Percentiles rank a stretch among this genome's conserved stretches.
phyloP scores from a whole-genome alignment of 139 green algal species.

The Trebouxia sp. region DNA sequence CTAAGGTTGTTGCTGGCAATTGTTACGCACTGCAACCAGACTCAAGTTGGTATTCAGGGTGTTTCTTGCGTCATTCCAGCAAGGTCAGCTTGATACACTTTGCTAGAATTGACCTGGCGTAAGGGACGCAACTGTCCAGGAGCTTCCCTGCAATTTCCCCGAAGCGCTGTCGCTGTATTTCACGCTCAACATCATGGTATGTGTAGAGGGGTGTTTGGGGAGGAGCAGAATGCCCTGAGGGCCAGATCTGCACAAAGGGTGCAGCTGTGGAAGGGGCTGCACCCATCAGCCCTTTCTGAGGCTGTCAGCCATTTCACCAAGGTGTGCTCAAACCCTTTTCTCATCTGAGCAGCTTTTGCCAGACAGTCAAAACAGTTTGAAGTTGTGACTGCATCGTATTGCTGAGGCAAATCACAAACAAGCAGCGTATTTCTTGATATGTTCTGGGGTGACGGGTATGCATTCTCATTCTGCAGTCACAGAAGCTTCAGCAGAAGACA shows the following conservation, averaged over 20 bases:
- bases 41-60: no score
- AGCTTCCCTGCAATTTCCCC: no score
- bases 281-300: slow-evolving; percentile 15
- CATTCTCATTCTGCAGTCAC: not conserved
- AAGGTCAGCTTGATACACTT: no score
- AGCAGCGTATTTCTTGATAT: not conserved
- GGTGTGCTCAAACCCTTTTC: not conserved
- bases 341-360: not conserved
- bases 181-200: no score
- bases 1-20: no score
- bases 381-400: not conserved
- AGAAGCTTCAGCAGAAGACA: not conserved
- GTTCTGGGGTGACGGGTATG: not conserved
- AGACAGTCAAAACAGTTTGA: not conserved
- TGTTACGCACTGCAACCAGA: no score
- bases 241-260: slow-evolving; percentile 8
- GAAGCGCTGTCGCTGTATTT: no score
- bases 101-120: no score
- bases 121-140: no score
- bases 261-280: slow-evolving; percentile 28
- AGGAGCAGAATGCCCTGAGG: not conserved
- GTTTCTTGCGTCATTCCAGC: no score
- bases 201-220: slow-evolving; percentile 20
- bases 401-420: not conserved
- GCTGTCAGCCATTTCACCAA: slow-evolving; percentile 23